A percentile compares a stretch with the other conserved stretches of the same genome.
phyloP scores from a whole-genome alignment of 305 asterid species.

The Fraxinus ornus region DNA sequence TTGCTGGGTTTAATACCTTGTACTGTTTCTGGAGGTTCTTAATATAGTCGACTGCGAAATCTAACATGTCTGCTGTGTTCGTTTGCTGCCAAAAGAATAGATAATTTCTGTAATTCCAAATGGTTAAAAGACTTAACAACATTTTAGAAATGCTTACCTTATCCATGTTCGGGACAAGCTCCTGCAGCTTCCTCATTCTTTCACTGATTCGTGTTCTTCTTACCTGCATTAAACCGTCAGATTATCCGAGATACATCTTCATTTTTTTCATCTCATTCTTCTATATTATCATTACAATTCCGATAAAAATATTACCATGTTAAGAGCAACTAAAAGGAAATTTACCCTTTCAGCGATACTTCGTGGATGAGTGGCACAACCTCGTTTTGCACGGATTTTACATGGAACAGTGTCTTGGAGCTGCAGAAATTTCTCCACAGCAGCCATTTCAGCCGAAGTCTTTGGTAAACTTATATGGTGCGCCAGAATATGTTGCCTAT shows the following conservation, averaged over 20 bases:
- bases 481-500: constrained; percentile 45
- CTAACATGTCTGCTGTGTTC: constrained; percentile 89
- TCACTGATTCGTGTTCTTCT: constrained; percentile 88
- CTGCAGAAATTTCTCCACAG: constrained; percentile 65
- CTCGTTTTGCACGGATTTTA: constrained; percentile 86
- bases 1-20: constrained; percentile 42
- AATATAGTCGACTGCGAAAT: constrained; percentile 83
- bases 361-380: constrained; percentile 93
- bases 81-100: constrained; percentile 64
- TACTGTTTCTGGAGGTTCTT: constrained; percentile 71
- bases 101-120: constrained; percentile 10
- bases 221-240: constrained; percentile 40
- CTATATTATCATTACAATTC: background rate
- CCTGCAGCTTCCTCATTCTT: constrained; percentile 88
- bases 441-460: constrained; percentile 48
- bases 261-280: background rate
- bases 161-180: constrained; percentile 93
- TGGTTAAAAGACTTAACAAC: background rate
- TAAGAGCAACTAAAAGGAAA: background rate
- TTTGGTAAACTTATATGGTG: constrained; percentile 71
- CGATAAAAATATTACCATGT: background rate
- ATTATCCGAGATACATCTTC: background rate
- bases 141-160: constrained; percentile 41
- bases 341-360: constrained; percentile 95
- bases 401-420: constrained; percentile 69